Percentiles rank a stretch among this genome's conserved stretches.
Evolutionary conservation across 352 stramenopile species (phyloP).

Genomic region (Globisporangium paroecandrum): DNA sequence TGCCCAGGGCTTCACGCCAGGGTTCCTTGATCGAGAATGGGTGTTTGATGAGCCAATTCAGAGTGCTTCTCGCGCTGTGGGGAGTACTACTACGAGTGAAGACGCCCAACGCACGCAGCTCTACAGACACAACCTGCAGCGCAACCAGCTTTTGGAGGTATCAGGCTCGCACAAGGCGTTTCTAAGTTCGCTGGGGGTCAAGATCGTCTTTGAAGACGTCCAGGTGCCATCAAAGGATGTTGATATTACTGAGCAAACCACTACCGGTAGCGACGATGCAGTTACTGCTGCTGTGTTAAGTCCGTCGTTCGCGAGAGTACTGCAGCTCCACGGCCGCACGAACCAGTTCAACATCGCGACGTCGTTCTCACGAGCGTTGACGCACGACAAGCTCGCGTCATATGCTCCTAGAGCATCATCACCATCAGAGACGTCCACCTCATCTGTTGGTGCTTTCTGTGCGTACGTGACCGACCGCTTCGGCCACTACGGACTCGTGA

Average conservation of each 20-base stretch:
- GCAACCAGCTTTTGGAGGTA: conserved; percentile 28
- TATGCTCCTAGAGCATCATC: conserved; percentile 22
- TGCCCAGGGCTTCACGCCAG: conserved; percentile 21
- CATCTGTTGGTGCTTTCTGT: conserved; percentile 26
- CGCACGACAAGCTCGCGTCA: conserved; percentile 20
- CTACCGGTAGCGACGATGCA: too few relatives aligned
- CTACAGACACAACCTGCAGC: conserved; percentile 56
- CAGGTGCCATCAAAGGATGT: background rate
- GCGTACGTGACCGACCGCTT: conserved; percentile 70
- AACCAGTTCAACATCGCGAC: conserved; percentile 74
- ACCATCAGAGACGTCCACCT: background rate
- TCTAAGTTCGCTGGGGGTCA: conserved; percentile 61
- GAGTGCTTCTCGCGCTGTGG: background rate
- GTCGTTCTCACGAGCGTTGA: conserved; percentile 43
- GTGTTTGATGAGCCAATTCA: conserved; percentile 37
- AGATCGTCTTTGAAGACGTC: conserved; percentile 56
- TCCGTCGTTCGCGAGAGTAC: conserved; percentile 29
- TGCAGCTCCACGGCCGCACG: conserved; percentile 70
- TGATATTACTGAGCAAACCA: background rate
- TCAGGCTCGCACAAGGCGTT: conserved; percentile 48
- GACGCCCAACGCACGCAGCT: conserved; percentile 46
- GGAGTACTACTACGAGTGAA: conserved; percentile 20
- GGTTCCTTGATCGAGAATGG: conserved; percentile 48
- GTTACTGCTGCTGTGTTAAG: too few relatives aligned
- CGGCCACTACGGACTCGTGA: conserved; percentile 73